phyloP scores from a whole-genome alignment of 1,139 yeast species.

The Scheffersomyces quercinus region DNA sequence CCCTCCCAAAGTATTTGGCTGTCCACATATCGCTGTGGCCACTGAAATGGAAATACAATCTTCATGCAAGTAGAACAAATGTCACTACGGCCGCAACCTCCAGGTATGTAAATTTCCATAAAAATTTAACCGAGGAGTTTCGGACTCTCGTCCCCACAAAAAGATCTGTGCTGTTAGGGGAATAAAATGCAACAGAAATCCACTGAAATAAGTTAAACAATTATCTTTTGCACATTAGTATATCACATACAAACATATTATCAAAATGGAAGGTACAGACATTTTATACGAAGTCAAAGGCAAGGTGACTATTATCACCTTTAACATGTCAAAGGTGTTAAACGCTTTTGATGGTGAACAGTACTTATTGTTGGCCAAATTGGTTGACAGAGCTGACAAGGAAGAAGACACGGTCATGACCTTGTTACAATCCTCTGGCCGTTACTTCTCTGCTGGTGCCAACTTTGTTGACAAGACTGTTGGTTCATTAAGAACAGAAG shows the following conservation, averaged over 20 bases:
- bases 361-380: conserved; percentile 61
- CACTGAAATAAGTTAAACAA: no score
- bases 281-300: conserved; percentile 55
- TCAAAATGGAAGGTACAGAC: conserved; percentile 13
- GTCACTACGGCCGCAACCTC: no score
- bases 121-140: no score
- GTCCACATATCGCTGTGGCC: no score
- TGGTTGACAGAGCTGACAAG: conserved; percentile 64
- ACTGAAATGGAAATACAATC: no score
- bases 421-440: conserved; percentile 69
- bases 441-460: conserved; percentile 86
- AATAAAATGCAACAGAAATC: no score
- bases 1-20: no score
- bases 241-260: not conserved
- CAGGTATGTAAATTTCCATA: no score
- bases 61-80: no score
- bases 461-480: conserved; percentile 48
- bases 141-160: no score
- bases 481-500: conserved; percentile 21
- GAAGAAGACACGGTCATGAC: conserved; percentile 69
- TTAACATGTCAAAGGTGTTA: conserved; percentile 60
- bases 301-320: conserved; percentile 62
- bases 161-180: no score
- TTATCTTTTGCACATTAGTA: no score
- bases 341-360: conserved; percentile 73